Evolutionary conservation across 345 rosid species (phyloP), one percentile per base, ranked within the genome.

Genomic region (Crucihimalaya himalaica): DNA sequence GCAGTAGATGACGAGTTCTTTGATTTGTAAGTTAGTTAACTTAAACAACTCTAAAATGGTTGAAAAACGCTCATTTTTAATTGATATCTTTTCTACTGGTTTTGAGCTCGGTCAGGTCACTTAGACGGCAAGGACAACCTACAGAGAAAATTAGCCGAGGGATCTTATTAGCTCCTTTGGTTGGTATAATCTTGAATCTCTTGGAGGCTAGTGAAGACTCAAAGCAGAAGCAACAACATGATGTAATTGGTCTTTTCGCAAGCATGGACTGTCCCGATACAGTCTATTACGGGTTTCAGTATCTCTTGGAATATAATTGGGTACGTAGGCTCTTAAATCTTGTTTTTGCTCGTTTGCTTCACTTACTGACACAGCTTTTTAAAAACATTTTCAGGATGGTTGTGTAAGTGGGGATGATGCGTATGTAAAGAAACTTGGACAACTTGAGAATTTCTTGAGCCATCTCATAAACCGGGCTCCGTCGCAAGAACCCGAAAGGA

Each of bases 181-280:
- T 87, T 9, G 97, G 97, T 55, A 92, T 95, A 74, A 87, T 92
- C 74, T 82, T 92, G 81, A 95, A 95, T 85, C 82, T 95, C 77
- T 77, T 92, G 83, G 97, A 88, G 77, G 92, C 87, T 46, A 83
- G 84, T 32, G 58, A 61, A 32, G 85, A 68, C 46, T 69, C 75
- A 15, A 81, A 76, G 75, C 66, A 23, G 50, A 69, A 75, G 78
- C 80, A 53, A 28, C 83, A 81, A 54, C 87, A 87, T 66, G 91
- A 92, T 75, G 84, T 95, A 6, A 82, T 90, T 70, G 84, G 81
- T 50, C 85, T 85, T 10, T 92, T 95, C 63, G 91, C 97, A 28
- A 87, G 89, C 81, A 85, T 89, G 91, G 93, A 92, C 68, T 95
- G 99, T 63, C 88, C 86, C 1, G 80, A 84, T 75, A 85, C 89